Evolutionary conservation across 2,329 filamentous ascomycete species (phyloP), one percentile per base, ranked within the genome.

Genomic region (Aotearoamyces nothofagi): DNA sequence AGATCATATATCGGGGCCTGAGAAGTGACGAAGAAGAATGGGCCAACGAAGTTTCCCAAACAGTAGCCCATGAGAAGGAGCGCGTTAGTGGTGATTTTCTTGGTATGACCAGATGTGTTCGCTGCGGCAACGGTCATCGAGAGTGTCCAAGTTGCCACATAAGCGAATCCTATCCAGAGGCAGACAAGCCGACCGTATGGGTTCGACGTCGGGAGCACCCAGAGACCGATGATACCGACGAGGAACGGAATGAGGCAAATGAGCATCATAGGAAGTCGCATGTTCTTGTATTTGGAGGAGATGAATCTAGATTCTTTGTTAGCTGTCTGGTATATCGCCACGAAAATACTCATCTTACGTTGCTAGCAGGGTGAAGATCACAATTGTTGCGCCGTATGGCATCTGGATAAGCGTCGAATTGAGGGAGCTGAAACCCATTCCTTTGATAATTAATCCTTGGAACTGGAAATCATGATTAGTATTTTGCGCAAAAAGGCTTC

Each of bases 91-190:
- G 54, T 54, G 16, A 57, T 50, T 33, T 58, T 58, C 45, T 60
- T 61, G 9, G 54, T 56, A 31, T 60, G 52, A 0, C 57, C 56
- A 8, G 50, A 51, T 5, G 51, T 46, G 33, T 24, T 31, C 9
- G 64, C 68, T 4, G 39, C 74, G 74, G 2, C 33, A 23, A 60
- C 55, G 31, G 54, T 58, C 29, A 61, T 37, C 26, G 66, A 51
- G 27, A 67, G 44, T 3, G 63, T 60, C 37, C 66, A 67, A 0
- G 61, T 59, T 52, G 44, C 76, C 76, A 0, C 68, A 64, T 1
- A 76, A 57, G 3, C 76, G 53, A 39, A 77, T 76, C 46, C 75
- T 76, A 0, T 64, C 69, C 0, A 58, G 60, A 4, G 77, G 53
- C 4, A 76, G 41, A 0, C 58, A 50, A 0, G 58, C 53, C n/a